Percentiles rank a stretch among this genome's conserved stretches.
phyloP scores from a whole-genome alignment of 2,329 filamentous ascomycete species.

The Aquanectria penicillioides region DNA sequence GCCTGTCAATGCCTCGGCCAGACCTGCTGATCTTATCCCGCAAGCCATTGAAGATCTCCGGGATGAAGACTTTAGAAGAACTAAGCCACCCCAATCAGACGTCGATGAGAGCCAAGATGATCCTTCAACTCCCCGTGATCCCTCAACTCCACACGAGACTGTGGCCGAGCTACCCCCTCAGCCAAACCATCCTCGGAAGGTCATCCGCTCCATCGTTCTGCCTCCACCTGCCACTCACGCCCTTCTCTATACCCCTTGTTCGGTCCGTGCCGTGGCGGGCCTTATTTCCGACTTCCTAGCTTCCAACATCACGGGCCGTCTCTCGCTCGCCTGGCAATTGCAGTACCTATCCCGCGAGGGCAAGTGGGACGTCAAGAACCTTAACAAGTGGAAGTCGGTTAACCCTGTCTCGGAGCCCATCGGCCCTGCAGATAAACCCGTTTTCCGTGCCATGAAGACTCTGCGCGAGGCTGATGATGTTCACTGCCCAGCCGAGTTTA shows the following conservation, averaged over 20 bases:
- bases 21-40: conserved; percentile 45
- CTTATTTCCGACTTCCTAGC: conserved; percentile 85
- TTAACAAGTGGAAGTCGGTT: conserved; percentile 89
- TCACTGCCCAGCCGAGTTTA: conserved; percentile 81
- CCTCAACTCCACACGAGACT: conserved; percentile 58
- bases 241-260: conserved; percentile 81
- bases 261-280: conserved; percentile 80
- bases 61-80: conserved; percentile 40
- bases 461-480: conserved; percentile 86
- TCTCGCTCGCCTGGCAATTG: conserved; percentile 90
- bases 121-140: conserved; percentile 50
- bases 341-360: conserved; percentile 88
- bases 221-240: conserved; percentile 84
- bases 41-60: conserved; percentile 47
- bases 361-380: conserved; percentile 98
- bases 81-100: conserved; percentile 32
- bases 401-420: conserved; percentile 82
- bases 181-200: conserved; percentile 58
- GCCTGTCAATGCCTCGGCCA: conserved; percentile 53
- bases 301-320: conserved; percentile 76
- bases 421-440: conserved; percentile 57
- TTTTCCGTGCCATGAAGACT: conserved; percentile 93
- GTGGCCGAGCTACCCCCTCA: conserved; percentile 57
- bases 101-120: conserved; percentile 26
- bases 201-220: conserved; percentile 76